Percentiles rank a stretch among this genome's conserved stretches.
These are phyloP conservation scores for Calonectria ilicicola DNA, from an alignment of 2,329 filamentous ascomycete genomes.

Conservation along the genomic window DNA sequence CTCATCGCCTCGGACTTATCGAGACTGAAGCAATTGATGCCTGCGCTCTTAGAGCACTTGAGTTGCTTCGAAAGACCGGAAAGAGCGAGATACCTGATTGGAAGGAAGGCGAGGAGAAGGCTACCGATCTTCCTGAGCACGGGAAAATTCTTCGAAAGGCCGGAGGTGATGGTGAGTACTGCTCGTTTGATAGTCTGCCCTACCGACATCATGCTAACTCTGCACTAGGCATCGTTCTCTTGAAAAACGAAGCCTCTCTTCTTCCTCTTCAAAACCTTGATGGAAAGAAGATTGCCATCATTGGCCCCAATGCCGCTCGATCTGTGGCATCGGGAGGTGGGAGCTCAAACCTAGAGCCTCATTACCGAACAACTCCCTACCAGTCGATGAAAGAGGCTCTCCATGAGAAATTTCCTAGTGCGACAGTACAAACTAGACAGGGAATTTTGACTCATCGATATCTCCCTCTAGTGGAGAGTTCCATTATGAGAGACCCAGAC, in stretches of 20 bases:
- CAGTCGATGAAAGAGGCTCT: slow-evolving; percentile 16
- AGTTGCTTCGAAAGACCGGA: slow-evolving; percentile 21
- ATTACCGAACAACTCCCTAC: slow-evolving; percentile 29
- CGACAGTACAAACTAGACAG: slow-evolving; percentile 9
- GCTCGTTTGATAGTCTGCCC: background rate
- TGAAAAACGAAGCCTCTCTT: slow-evolving; percentile 17
- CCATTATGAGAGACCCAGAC: slow-evolving; percentile 25
- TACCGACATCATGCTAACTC: background rate
- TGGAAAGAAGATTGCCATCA: slow-evolving; percentile 7
- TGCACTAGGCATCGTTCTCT: slow-evolving; percentile 23
- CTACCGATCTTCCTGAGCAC: slow-evolving; percentile 27
- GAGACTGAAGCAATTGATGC: slow-evolving; percentile 22
- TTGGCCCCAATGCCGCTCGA: slow-evolving; percentile 27
- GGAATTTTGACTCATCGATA: slow-evolving; percentile 31
- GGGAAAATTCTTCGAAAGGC: slow-evolving; percentile 25
- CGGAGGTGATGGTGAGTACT: slow-evolving; percentile 19
- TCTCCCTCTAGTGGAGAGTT: slow-evolving; percentile 13
- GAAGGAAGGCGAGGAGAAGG: slow-evolving; percentile 23
- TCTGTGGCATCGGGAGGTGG: slow-evolving; percentile 26
- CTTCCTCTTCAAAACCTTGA: slow-evolving; percentile 11
- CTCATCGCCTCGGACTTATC: slow-evolving; percentile 14
- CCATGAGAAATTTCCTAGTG: slow-evolving; percentile 5
- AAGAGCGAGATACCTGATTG: slow-evolving; percentile 27
- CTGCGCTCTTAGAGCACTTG: slow-evolving; percentile 18
- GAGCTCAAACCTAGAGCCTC: slow-evolving; percentile 27